These are phyloP conservation scores for Metschnikowia kofuensis DNA, from an alignment of 805 yeast species.

Conservation along the genomic window DNA sequence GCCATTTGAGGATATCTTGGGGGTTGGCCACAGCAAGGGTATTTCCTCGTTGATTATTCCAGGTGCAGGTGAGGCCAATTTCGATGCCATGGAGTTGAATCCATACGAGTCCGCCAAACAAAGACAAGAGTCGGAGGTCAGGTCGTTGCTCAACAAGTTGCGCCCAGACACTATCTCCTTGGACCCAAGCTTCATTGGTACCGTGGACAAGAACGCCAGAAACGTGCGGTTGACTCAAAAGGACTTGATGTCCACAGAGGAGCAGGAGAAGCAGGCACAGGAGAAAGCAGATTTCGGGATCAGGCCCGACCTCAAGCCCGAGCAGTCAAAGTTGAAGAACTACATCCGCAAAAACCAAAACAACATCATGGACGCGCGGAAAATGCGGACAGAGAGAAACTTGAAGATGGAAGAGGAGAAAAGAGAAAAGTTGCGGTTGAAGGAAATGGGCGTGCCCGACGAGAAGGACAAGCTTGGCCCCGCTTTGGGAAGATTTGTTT, in stretches of 20 bases:
- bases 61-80: constrained; percentile 97
- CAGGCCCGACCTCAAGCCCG: constrained; percentile 69
- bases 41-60: constrained; percentile 86
- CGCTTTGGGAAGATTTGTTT: constrained; percentile 19
- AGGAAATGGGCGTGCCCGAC: constrained; percentile 19
- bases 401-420: constrained; percentile 69
- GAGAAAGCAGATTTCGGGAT: constrained; percentile 51
- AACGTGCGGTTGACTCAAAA: constrained; percentile 61
- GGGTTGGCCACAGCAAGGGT: constrained; percentile 74
- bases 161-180: constrained; percentile 89
- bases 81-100: constrained; percentile 87
- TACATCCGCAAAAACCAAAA: constrained; percentile 78
- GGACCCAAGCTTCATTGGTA: constrained; percentile 86
- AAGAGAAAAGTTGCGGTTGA: constrained; percentile 42
- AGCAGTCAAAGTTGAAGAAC: constrained; percentile 79
- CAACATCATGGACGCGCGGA: constrained; percentile 85
- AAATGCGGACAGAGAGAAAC: constrained; percentile 70
- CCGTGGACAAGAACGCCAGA: constrained; percentile 69
- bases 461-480: constrained; percentile 20
- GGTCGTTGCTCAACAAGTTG: constrained; percentile 78
- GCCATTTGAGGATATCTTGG: constrained; percentile 95
- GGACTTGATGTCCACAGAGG: constrained; percentile 38
- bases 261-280: constrained; percentile 33
- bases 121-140: constrained; percentile 90
- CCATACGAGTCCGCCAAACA: constrained; percentile 91